phyloP scores from a whole-genome alignment of 768 basidiomycete genomes.

The Calvatia gigantea region DNA sequence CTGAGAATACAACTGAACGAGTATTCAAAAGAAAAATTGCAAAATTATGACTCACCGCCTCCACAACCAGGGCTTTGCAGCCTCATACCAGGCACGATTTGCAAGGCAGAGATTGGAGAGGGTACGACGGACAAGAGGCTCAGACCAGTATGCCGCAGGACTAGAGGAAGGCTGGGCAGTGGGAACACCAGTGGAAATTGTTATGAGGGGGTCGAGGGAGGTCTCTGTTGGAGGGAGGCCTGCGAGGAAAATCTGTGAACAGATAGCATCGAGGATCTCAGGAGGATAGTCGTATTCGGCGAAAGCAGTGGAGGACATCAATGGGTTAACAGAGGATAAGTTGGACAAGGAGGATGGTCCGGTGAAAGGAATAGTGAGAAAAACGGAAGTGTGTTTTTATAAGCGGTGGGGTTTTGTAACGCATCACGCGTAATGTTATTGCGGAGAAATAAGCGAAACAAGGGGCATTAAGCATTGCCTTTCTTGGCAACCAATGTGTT shows the following conservation, averaged over 20 bases:
- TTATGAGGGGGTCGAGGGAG: conserved; percentile 70
- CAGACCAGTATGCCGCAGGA: conserved; percentile 68
- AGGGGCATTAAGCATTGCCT: conserved; percentile 11
- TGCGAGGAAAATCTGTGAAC: conserved; percentile 64
- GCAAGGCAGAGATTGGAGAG: conserved; percentile 73
- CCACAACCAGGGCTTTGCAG: conserved; percentile 90
- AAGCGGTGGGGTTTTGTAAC: conserved; percentile 1
- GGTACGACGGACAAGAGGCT: conserved; percentile 59
- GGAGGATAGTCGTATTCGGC: conserved; percentile 49
- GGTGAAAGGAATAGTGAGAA: conserved; percentile 8
- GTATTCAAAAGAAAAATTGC: conserved; percentile 2
- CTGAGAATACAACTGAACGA: conserved; percentile 18
- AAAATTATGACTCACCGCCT: conserved; percentile 40
- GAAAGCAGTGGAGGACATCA: conserved; percentile 25
- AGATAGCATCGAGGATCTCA: conserved; percentile 71
- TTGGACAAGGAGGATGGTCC: conserved; percentile 7
- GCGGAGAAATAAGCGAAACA: conserved; percentile 17
- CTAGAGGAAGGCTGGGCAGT: conserved; percentile 69
- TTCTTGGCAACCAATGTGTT: conserved; percentile 1
- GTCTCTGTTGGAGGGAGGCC: conserved; percentile 51
- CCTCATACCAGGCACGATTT: conserved; percentile 73
- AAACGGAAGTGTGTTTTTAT: conserved; percentile 11
- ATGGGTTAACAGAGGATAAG: conserved; percentile 15
- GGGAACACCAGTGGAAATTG: conserved; percentile 45
- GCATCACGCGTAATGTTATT: conserved; percentile 10